A percentile compares a stretch with the other conserved stretches of the same genome.
Evolutionary conservation across 2,329 filamentous ascomycete genomes (phyloP).

Genomic region (Fonsecaea erecta): DNA sequence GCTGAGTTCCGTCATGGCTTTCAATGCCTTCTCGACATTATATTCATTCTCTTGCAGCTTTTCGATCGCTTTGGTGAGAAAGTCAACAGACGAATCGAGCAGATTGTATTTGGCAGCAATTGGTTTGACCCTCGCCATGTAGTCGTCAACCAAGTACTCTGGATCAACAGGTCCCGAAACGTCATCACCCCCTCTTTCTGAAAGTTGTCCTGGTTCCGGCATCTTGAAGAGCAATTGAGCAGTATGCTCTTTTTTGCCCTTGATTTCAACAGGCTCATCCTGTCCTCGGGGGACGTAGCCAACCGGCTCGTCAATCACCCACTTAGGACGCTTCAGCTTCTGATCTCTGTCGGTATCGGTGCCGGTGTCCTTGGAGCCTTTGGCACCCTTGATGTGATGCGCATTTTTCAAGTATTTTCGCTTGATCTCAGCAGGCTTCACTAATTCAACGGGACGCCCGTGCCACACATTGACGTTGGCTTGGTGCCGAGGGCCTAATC

Average conservation of each 20-base stretch:
- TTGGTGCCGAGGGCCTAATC: constrained; percentile 88
- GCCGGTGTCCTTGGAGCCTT: constrained; percentile 77
- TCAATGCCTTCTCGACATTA: constrained; percentile 71
- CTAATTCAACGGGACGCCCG: constrained; percentile 83
- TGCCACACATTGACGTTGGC: constrained; percentile 84
- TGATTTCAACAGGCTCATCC: constrained; percentile 65
- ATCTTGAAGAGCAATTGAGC: constrained; percentile 79
- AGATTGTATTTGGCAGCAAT: constrained; percentile 72
- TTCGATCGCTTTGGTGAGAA: constrained; percentile 80
- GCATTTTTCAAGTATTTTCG: constrained; percentile 69
- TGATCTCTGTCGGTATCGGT: constrained; percentile 82
- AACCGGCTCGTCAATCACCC: constrained; percentile 87
- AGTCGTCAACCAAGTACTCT: constrained; percentile 71
- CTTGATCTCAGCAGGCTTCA: constrained; percentile 85
- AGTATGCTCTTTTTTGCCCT: constrained; percentile 75
- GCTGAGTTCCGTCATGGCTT: constrained; percentile 69
- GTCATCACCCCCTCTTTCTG: constrained; percentile 51
- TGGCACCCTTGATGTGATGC: constrained; percentile 73
- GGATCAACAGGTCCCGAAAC: constrained; percentile 43
- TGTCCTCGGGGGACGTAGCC: constrained; percentile 86
- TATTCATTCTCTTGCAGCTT: constrained; percentile 74
- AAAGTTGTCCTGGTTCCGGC: constrained; percentile 58
- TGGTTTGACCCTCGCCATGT: constrained; percentile 71
- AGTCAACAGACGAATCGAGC: constrained; percentile 77
- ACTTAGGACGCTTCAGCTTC: constrained; percentile 83